phyloP scores from a whole-genome alignment of 768 basidiomycete genomes.

The Lyophyllum decastes region DNA sequence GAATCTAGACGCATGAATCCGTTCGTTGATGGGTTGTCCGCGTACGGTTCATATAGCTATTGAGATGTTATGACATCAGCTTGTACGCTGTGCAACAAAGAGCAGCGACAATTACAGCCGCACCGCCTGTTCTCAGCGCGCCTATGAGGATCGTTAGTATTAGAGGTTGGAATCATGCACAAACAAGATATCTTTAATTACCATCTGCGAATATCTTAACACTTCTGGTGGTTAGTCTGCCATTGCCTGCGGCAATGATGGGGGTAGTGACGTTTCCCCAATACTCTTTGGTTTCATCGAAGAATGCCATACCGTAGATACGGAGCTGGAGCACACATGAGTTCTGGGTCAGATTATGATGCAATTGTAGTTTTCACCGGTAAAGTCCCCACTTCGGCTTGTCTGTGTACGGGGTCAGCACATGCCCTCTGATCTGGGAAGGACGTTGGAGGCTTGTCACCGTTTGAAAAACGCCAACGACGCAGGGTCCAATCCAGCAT shows the following conservation, averaged over 20 bases:
- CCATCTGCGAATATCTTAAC: conserved; percentile 81
- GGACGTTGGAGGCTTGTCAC: conserved; percentile 34
- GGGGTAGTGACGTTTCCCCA: conserved; percentile 70
- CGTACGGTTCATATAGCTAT: conserved; percentile 80
- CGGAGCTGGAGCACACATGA: conserved; percentile 52
- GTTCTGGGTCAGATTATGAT: background rate
- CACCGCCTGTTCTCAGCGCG: conserved; percentile 87
- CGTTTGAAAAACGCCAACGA: conserved; percentile 76
- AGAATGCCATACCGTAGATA: conserved; percentile 77
- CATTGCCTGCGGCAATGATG: conserved; percentile 58
- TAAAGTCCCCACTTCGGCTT: conserved; percentile 57
- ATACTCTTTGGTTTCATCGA: conserved; percentile 65
- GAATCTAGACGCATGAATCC: conserved; percentile 78
- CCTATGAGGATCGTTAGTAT: conserved; percentile 39
- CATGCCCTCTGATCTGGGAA: background rate
- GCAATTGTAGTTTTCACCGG: conserved; percentile 46
- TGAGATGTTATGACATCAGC: background rate
- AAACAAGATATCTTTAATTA: conserved; percentile 26
- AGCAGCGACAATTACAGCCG: conserved; percentile 59
- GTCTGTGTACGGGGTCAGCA: conserved; percentile 41
- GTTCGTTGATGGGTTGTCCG: conserved; percentile 71
- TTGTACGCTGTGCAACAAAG: background rate
- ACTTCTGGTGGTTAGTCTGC: conserved; percentile 68
- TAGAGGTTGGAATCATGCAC: background rate
- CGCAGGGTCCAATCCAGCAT: conserved; percentile 71